Evolutionary conservation across 495 filamentous ascomycete species (phyloP), one percentile per base, ranked within the genome.

Genomic region (Evernia prunastri): DNA sequence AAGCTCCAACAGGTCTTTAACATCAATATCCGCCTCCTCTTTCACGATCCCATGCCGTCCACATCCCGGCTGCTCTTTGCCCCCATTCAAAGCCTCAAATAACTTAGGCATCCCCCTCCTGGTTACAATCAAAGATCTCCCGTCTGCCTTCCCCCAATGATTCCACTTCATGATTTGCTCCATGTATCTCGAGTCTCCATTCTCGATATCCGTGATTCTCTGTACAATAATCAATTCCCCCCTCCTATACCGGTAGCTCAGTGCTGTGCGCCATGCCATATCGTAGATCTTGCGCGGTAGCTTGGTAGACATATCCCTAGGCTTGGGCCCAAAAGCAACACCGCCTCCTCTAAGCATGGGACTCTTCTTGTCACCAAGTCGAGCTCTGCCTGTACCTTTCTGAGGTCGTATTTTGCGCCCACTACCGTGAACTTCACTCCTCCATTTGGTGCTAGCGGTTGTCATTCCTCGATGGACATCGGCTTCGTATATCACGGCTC

Each of bases 251-350:
- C 95, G 85, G 76, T 96, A 96, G 67, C 88, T 92, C 61, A 99
- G 81, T 2, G 95, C 95, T 40, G 88, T 97, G 71, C 95, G 85
- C 91, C 91, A 97, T 15, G 95, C 95, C 70, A 95, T 76, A 73
- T 97, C 92, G 76, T 99, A 99, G 56, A 96, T 86, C 81, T 97
- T 96, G 68, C 81, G 81, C 58, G 88, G 92, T 63, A 99, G 80
- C 40, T 80, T 83, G 23, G 91, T 92, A 59, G 84, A 83, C 75
- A 97, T 97, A 75, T 97, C 91, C 66, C 94, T 80, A 39, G 90
- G 90, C 67, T 90, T 85, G 23, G 95, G 95, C 18, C 95, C 95
- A 72, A 87, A 87, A 3, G 87, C 80, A 63, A 92, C 91, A 70
- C 91, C 95, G 74, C 94, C 94, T 64, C 94, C 94, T 56, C 79